Evolutionary conservation across 306 rosid genomes (phyloP), one percentile per base, ranked within the genome.

Genomic region (Sechiopsis laciniata): DNA sequence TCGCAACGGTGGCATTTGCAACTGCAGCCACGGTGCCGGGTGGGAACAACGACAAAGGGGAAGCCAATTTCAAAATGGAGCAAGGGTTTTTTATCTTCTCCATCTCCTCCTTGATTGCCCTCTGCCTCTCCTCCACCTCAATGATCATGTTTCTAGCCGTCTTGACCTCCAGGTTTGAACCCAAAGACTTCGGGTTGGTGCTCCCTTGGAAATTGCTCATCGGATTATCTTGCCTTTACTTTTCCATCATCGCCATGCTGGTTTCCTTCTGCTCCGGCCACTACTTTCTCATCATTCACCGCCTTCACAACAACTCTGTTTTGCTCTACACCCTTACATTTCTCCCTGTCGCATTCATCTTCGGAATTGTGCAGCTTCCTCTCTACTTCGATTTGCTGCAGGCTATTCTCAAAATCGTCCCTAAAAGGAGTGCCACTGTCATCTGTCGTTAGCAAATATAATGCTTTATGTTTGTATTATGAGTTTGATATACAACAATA

Each of bases 61-160:
- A 4, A 1, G 50, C 69, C 9, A 2, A 5, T 2, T 24, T 35
- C 8, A 1, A 15, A 16, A 0, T 1, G 1, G 45, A 29, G 17
- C 82, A 80, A 0, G 80, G 69, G 1, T 84, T 88, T 16, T 60
- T 80, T 0, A 2, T 59, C 0, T 86, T 88, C 17, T 78, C 83
- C 10, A 68, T 82, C 24, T 22, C 82, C 0, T 81, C 89, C 0
- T 65, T 84, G 0, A 5, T 82, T 6, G 86, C 86, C 1, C 85
- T 88, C 0, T 83, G 82, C 75, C 84, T 79, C 78, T 90, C 94
- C 0, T 77, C 82, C 13, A 79, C 82, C 1, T 75, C 88, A 7
- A 46, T 88, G 20, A 56, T 90, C 7, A 85, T 82, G 82, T 90
- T 90, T 75, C 88, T 87, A 0, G 35, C 90, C 64, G 81, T 87